Base-by-base conservation (phyloP, 202 grass and related monocot genomes). In the Cymbopogon flexuosus region DNA sequence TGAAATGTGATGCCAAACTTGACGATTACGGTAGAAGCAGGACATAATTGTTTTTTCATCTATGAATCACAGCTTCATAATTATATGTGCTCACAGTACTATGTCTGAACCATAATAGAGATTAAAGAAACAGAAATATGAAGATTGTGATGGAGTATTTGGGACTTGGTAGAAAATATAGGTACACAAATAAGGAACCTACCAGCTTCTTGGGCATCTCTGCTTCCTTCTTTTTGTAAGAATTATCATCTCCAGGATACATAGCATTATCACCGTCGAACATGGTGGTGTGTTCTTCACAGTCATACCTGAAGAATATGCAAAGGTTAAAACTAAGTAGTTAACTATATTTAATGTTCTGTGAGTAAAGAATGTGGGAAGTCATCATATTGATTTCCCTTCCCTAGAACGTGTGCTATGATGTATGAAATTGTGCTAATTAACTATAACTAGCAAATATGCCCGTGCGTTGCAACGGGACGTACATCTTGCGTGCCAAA, bases 281-380 rank as follows among this genome's bases (percentile, higher is more conserved):
- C 96, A 95, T 89, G 42, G 92, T 95, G 37, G 11, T 95, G 80
- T 95, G 88, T 78, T 98, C 96, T 87, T 98, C 96, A 86, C 96
- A 89, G 57, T 98, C 92, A 86, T 98, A 98, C 96, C 96, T 98
- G 84, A 37, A 82, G 2, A 88, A 82, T 80, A 73, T 41, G 41
- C 31, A 60, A 76, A 87, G 40, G n/a, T 86, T 62, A 85, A 61
- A 60, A 59, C 59, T 60, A 10, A 72, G 65, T 66, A 10, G 5
- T 15, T 76, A 67, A 34, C 27, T 75, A 43, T 51, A 85, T 22
- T 70, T 41, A 4, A 9, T 84, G 21, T 68, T 76, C 14, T 16
- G 4, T 72, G 70, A 56, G 5, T 12, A 27, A 68, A 30, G 33
- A 72, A 18, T 72, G 31, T 1, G 12, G n/a, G n/a, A 0, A 61